Conservation (phyloP, 2,329 filamentous ascomycete genomes). For the Neonectria hederae region DNA sequence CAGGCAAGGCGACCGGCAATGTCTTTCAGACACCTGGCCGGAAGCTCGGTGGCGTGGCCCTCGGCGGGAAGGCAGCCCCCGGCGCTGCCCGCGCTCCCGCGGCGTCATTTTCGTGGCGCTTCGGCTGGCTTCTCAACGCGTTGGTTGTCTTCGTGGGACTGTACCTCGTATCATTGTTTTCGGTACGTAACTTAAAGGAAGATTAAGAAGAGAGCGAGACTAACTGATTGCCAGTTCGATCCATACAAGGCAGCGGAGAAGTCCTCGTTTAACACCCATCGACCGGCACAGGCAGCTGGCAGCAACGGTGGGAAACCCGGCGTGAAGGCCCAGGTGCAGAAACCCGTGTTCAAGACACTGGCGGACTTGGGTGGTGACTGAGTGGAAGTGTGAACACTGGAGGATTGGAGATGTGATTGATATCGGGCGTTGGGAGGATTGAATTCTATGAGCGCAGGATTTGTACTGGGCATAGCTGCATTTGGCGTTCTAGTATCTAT, state of each 20-base stretch:
- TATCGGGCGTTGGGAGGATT: slow-evolving; percentile 12
- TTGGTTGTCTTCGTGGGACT: slow-evolving; percentile 67
- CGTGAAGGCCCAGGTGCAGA: slow-evolving; percentile 44
- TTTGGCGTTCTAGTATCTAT: background rate
- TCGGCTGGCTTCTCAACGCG: slow-evolving; percentile 58
- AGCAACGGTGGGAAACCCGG: slow-evolving; percentile 33
- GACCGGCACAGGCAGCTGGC: slow-evolving; percentile 43
- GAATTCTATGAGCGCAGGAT: background rate
- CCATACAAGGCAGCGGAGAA: slow-evolving; percentile 69
- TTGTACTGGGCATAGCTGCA: background rate
- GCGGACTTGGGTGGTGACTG: slow-evolving; percentile 58
- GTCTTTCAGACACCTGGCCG: slow-evolving; percentile 65
- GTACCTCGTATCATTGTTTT: slow-evolving; percentile 69
- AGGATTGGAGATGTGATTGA: slow-evolving; percentile 7
- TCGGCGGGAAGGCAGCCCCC: slow-evolving; percentile 21
- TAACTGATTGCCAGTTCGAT: slow-evolving; percentile 60
- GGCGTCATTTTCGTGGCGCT: slow-evolving; percentile 39
- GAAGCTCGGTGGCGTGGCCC: slow-evolving; percentile 60
- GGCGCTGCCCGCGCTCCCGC: slow-evolving; percentile 36
- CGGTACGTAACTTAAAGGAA: slow-evolving; percentile 54
- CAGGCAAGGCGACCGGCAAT: slow-evolving; percentile 55
- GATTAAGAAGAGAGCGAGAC: slow-evolving; percentile 18
- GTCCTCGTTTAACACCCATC: slow-evolving; percentile 67
- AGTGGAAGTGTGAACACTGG: slow-evolving; percentile 14
- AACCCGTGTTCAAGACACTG: slow-evolving; percentile 60